Percentiles rank a stretch among this genome's conserved stretches.
Evolutionary conservation across 2,329 filamentous ascomycete genomes (phyloP).

Genomic region (Aspergillus versicolor): DNA sequence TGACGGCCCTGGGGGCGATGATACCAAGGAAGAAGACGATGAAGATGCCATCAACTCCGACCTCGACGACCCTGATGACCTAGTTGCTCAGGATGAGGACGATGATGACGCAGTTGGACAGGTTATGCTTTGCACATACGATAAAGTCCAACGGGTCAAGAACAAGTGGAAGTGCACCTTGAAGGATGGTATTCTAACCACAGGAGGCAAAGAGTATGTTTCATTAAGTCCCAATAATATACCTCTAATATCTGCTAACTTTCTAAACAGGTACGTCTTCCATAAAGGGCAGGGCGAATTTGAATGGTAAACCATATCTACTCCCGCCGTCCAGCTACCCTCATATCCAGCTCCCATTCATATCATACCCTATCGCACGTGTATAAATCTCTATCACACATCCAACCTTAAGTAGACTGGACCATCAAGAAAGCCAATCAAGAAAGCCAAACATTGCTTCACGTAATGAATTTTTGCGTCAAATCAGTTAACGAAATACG

Average conservation of each 20-base stretch:
- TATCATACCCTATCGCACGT: not conserved
- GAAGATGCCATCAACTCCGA: constrained; percentile 99
- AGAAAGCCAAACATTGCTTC: not conserved
- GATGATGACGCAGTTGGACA: constrained; percentile 80
- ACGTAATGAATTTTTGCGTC: not conserved
- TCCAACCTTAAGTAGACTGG: not conserved
- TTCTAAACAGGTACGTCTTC: constrained; percentile 71
- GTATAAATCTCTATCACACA: constrained; percentile 8
- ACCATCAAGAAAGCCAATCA: not conserved
- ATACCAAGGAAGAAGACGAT: constrained; percentile 64
- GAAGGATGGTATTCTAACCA: constrained; percentile 92
- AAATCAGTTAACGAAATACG: not conserved
- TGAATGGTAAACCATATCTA: constrained; percentile 70
- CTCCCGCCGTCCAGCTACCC: not conserved
- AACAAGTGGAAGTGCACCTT: constrained; percentile 99
- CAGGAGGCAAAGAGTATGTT: constrained; percentile 81
- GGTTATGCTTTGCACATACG: constrained; percentile 98
- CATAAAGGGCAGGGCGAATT: constrained; percentile 97
- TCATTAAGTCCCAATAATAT: not conserved
- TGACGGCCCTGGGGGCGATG: constrained; percentile 55
- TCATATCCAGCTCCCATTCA: not conserved
- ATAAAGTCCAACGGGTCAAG: constrained; percentile 98
- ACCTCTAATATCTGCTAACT: constrained; percentile 23
- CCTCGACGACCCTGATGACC: constrained; percentile 90
- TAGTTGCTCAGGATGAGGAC: constrained; percentile 78